phyloP scores from a whole-genome alignment of 148 eudicot species.

The Amaranthus cruentus region DNA sequence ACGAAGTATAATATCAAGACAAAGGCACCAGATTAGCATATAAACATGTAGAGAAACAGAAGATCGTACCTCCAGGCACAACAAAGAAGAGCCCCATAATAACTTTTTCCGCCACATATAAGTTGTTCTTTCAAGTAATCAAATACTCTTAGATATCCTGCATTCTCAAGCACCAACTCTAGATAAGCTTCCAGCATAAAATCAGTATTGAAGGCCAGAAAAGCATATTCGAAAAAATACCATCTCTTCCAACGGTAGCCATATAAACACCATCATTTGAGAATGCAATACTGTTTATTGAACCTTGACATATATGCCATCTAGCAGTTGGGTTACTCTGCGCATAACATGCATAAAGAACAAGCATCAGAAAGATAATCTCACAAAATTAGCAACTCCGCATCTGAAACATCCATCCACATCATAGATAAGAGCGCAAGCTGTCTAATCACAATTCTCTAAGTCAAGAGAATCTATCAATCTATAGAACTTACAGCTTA shows the following conservation, averaged over 20 bases:
- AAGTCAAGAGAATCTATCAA: too few species aligned
- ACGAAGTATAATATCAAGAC: constrained; percentile 7
- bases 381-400: too few species aligned
- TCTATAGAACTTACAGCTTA: too few species aligned
- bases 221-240: constrained; percentile 33
- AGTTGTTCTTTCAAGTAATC: constrained; percentile 70
- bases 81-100: constrained; percentile 76
- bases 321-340: constrained; percentile 74
- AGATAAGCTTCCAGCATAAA: neutral
- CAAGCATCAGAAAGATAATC: neutral
- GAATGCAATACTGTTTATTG: constrained; percentile 64
- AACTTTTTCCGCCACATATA: constrained; percentile 77
- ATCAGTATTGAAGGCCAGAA: constrained; percentile 7
- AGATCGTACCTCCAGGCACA: constrained; percentile 72
- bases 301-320: constrained; percentile 89
- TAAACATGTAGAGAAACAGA: neutral
- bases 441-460: too few species aligned
- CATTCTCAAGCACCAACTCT: constrained; percentile 14
- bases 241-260: constrained; percentile 86
- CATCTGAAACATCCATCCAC: too few species aligned
- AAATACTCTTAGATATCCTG: constrained; percentile 70
- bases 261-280: constrained; percentile 64
- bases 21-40: neutral
- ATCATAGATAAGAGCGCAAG: too few species aligned
- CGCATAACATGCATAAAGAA: constrained; percentile 15